phyloP scores from a whole-genome alignment of 208 protist genomes.

The Novymonas esmeraldas region DNA sequence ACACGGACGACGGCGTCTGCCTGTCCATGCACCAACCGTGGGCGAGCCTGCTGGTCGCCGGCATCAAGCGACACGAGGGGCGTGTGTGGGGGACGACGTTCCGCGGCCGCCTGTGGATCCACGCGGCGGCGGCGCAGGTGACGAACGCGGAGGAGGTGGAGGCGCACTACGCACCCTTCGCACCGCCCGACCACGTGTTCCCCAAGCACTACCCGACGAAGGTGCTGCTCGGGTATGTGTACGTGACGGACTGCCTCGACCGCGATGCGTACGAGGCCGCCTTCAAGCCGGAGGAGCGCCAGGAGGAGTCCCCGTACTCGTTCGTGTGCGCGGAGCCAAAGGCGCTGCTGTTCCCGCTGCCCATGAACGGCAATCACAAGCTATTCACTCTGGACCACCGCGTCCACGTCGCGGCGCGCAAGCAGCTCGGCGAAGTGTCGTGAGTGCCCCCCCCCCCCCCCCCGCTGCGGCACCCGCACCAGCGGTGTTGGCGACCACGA shows the following conservation, averaged over 20 bases:
- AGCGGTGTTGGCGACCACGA: too few relatives aligned
- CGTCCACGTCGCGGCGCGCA: slow-evolving; percentile 65
- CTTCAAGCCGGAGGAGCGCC: slow-evolving; percentile 62
- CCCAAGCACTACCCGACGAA: slow-evolving; percentile 90
- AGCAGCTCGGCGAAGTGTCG: slow-evolving; percentile 73
- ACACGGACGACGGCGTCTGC: slow-evolving; percentile 83
- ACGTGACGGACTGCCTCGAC: slow-evolving; percentile 80
- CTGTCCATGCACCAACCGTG: slow-evolving; percentile 95
- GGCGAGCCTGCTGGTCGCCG: slow-evolving; percentile 88
- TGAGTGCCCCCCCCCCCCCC: too few relatives aligned
- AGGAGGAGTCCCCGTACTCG: slow-evolving; percentile 81
- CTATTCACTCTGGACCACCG: slow-evolving; percentile 85
- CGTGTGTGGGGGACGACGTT: slow-evolving; percentile 84
- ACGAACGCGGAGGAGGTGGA: slow-evolving; percentile 75
- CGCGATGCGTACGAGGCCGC: slow-evolving; percentile 55
- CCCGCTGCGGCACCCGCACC: too few relatives aligned
- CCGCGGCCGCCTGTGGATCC: slow-evolving; percentile 93
- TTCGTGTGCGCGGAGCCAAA: slow-evolving; percentile 89
- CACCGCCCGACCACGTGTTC: slow-evolving; percentile 50
- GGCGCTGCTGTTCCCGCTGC: slow-evolving; percentile 81
- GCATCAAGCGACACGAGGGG: slow-evolving; percentile 93
- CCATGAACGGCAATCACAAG: slow-evolving; percentile 91
- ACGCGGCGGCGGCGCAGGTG: slow-evolving; percentile 71
- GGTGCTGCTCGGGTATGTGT: slow-evolving; percentile 91
- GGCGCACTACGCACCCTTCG: slow-evolving; percentile 71